Evolutionary conservation across 768 basidiomycete genomes (phyloP), one percentile per base, ranked within the genome.

Genomic region (Boletus barrowsii): DNA sequence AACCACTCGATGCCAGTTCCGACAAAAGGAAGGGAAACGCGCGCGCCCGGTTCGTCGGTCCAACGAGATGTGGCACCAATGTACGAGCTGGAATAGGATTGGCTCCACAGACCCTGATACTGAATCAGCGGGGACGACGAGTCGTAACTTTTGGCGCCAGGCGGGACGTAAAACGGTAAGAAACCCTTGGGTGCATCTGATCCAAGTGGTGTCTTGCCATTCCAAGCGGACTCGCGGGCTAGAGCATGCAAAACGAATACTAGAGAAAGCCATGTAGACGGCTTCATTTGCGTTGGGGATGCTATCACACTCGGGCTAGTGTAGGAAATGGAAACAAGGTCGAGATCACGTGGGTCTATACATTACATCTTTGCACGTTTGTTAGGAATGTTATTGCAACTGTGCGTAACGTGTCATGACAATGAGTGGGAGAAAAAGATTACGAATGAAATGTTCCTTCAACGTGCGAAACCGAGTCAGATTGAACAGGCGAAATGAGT

Each of bases 1-100:
- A 90, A 90, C 84, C 83, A 87, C 69, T 90, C 89, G 58, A 91
- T 76, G 1, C 87, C 87, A 13, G 84, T 86, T 14, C 88, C 89
- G n/a, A 73, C 73, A 68, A 90, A 90, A 3, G 77, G 75, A 68
- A 90, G 79, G 2, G 74, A 73, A 43, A 80, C 72, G 4, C 78
- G 70, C 11, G 87, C 82, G 44, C 75, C 75, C 17, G 68, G 68
- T 43, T 78, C 68, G 14, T 73, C 69, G 0, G 86, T 85, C 63
- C 75, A 77, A 14, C 75, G 78, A 33, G 82, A 68, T 14, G 82
- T 79, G 15, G 78, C 75, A 18, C 77, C 71, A 30, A 82, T 65
- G 61, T 82, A 85, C 35, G 73, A 69, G 2, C 69, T 66, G 0
- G 86, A 85, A 61, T 75, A 82, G 1, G 75, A 67, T 26, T 81